A percentile compares a stretch with the other conserved stretches of the same genome.
These are phyloP conservation scores for Pichia inconspicua DNA, from an alignment of 1,139 yeast genomes.

Conservation along the genomic window DNA sequence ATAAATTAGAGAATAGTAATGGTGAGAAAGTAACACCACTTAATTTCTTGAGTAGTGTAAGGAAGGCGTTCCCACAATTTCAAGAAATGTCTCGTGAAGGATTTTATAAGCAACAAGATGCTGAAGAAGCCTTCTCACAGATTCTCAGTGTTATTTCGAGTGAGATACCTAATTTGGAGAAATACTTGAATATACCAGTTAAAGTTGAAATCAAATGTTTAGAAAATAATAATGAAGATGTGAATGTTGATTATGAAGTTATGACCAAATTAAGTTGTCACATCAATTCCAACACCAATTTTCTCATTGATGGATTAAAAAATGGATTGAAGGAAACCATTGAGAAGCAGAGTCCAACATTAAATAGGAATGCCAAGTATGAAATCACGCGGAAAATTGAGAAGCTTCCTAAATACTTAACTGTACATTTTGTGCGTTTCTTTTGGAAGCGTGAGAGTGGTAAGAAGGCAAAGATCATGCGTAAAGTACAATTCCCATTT, in stretches of 20 bases:
- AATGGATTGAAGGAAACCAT: slow-evolving; percentile 69
- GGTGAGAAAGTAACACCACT: slow-evolving; percentile 50
- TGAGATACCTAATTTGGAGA: slow-evolving; percentile 44
- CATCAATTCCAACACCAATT: slow-evolving; percentile 77
- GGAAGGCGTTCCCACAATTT: slow-evolving; percentile 77
- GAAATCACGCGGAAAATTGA: slow-evolving; percentile 62
- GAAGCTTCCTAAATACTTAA: slow-evolving; percentile 78
- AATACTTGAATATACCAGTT: slow-evolving; percentile 58
- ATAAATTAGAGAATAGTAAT: slow-evolving; percentile 35
- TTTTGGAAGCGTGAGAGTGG: slow-evolving; percentile 92
- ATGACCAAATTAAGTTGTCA: slow-evolving; percentile 80
- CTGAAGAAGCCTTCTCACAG: slow-evolving; percentile 91
- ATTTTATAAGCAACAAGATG: slow-evolving; percentile 88
- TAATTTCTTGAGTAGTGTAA: slow-evolving; percentile 53
- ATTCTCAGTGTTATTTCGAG: slow-evolving; percentile 47
- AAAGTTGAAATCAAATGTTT: slow-evolving; percentile 53
- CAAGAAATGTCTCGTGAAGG: slow-evolving; percentile 66
- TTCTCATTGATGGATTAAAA: slow-evolving; percentile 75
- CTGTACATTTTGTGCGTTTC: slow-evolving; percentile 89
- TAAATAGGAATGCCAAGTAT: slow-evolving; percentile 65
- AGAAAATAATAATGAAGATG: slow-evolving; percentile 39
- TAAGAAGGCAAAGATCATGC: slow-evolving; percentile 84
- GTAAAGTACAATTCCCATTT: slow-evolving; percentile 92
- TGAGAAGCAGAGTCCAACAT: slow-evolving; percentile 66
- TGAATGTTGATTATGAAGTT: slow-evolving; percentile 41